Percentiles rank a stretch among this genome's conserved stretches.
phyloP scores from a whole-genome alignment of 305 asterid species.

The Solanum hybrid region DNA sequence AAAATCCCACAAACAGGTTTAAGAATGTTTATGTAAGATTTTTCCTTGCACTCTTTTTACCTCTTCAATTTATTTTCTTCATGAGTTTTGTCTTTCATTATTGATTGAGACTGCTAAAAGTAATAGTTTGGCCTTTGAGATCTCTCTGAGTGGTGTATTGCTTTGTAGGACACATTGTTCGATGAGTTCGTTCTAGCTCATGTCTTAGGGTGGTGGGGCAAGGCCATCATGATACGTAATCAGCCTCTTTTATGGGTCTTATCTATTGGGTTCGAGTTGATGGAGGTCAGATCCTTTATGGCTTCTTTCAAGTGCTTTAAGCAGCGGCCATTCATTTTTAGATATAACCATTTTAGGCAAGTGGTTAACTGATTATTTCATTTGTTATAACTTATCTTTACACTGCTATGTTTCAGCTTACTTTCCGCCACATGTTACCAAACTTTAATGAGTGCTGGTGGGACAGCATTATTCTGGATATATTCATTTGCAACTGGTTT shows the following conservation, averaged over 20 bases:
- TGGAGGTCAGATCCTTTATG: slow-evolving; percentile 66
- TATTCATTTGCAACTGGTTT: slow-evolving; percentile 97
- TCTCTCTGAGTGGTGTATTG: neutral
- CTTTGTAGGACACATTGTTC: slow-evolving; percentile 74
- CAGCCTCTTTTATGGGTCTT: slow-evolving; percentile 95
- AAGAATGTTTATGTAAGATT: slow-evolving; percentile 97
- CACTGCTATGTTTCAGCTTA: slow-evolving; percentile 52
- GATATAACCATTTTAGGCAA: neutral
- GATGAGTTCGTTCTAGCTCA: slow-evolving; percentile 97
- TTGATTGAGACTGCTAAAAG: neutral
- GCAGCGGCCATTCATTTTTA: neutral
- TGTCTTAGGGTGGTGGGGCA: slow-evolving; percentile 99
- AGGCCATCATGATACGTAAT: slow-evolving; percentile 97
- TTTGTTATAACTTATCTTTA: neutral
- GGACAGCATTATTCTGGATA: slow-evolving; percentile 96
- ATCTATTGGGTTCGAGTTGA: slow-evolving; percentile 89
- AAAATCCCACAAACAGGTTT: slow-evolving; percentile 91
- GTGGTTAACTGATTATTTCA: neutral
- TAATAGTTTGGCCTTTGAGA: slow-evolving; percentile 10
- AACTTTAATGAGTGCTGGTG: slow-evolving; percentile 99
- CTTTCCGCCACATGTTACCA: slow-evolving; percentile 97
- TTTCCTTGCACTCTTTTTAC: slow-evolving; percentile 19
- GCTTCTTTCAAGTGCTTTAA: slow-evolving; percentile 2
- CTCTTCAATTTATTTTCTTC: neutral
- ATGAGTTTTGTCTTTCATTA: neutral